Conservation (phyloP, 331 rosid species). For the Cydonia oblonga region DNA sequence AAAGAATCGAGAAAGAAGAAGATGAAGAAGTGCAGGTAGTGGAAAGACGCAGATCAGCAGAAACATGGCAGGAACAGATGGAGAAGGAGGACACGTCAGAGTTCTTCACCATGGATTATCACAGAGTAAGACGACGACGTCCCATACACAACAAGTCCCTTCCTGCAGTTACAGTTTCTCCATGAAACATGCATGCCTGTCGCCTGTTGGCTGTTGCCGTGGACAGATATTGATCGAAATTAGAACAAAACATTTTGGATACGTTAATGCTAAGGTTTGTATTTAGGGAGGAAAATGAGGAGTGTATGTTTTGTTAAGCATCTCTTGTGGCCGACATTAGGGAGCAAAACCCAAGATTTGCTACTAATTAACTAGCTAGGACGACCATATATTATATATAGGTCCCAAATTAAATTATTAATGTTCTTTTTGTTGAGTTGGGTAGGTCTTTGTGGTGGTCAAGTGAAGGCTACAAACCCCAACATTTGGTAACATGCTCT, state of each 20-base stretch:
- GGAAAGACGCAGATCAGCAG: slow-evolving; percentile 18
- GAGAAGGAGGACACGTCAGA: slow-evolving; percentile 29
- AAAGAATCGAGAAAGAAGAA: background rate
- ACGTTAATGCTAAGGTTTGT: background rate
- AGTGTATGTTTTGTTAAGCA: slow-evolving; percentile 7
- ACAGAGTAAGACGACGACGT: slow-evolving; percentile 36
- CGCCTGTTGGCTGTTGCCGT: background rate
- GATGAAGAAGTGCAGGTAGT: slow-evolving; percentile 15
- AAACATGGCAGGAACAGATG: slow-evolving; percentile 33
- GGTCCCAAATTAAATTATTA: too few species aligned
- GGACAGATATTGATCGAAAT: background rate
- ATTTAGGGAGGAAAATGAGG: slow-evolving; percentile 23
- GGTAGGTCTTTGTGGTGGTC: background rate
- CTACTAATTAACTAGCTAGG: slow-evolving; percentile 12
- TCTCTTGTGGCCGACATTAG: slow-evolving; percentile 25
- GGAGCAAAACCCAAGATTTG: slow-evolving; percentile 25
- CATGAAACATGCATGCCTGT: slow-evolving; percentile 29
- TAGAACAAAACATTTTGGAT: background rate
- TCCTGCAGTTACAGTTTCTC: slow-evolving; percentile 21
- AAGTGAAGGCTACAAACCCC: slow-evolving; percentile 24
- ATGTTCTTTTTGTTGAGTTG: slow-evolving; percentile 1
- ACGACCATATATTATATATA: background rate
- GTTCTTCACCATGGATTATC: slow-evolving; percentile 56
- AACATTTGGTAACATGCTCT: slow-evolving; percentile 28
- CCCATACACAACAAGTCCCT: slow-evolving; percentile 51